Evolutionary conservation across 495 filamentous ascomycete species (phyloP).

Genomic region (Aspergillus panamensis): DNA sequence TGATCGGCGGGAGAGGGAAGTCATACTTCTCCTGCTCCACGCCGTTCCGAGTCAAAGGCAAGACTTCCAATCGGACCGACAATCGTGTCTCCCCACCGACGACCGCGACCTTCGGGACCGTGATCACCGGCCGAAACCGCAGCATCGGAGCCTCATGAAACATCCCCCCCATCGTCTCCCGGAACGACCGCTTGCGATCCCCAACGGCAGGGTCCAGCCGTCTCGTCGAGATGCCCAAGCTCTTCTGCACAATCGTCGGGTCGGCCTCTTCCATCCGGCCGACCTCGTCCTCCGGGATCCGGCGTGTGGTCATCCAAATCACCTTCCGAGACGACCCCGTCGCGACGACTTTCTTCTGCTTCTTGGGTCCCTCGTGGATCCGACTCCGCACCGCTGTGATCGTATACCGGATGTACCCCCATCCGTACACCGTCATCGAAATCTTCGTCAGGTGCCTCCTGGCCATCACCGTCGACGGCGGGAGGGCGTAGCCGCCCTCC

Average conservation of each 20-base stretch:
- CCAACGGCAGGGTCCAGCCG: not conserved
- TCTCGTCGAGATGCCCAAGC: not conserved
- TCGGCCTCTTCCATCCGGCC: not conserved
- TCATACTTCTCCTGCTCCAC: not conserved
- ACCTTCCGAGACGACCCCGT: not conserved
- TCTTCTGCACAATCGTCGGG: not conserved
- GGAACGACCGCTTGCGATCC: not conserved
- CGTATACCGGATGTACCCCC: not conserved
- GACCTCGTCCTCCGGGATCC: not conserved
- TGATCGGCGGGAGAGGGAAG: not conserved
- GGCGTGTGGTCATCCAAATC: not conserved
- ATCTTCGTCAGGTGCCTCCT: not conserved
- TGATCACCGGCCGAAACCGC: not conserved
- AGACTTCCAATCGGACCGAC: not conserved
- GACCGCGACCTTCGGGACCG: not conserved
- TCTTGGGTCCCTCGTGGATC: not conserved
- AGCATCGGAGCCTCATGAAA: not conserved
- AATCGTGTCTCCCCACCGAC: not conserved
- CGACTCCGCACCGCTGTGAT: not conserved
- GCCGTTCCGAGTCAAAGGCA: not conserved
- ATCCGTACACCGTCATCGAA: not conserved
- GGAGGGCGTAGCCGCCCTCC: not conserved
- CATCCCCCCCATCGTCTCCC: not conserved
- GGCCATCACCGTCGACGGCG: slow-evolving; percentile 3
- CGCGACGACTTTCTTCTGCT: not conserved